phyloP scores from a whole-genome alignment of 345 rosid species.

The Salix purpurea region DNA sequence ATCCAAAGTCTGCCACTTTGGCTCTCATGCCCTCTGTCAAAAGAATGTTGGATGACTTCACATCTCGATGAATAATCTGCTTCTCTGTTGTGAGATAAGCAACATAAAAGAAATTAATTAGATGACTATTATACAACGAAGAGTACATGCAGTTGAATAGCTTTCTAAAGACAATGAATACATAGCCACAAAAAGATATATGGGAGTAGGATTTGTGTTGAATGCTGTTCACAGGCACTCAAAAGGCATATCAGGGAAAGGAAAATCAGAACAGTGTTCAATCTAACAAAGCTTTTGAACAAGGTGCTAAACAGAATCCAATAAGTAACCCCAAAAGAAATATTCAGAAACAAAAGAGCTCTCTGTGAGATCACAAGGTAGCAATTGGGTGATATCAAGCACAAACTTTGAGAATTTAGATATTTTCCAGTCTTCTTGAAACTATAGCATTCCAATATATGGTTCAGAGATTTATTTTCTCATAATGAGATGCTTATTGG shows the following conservation, averaged over 20 bases:
- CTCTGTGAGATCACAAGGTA: not conserved
- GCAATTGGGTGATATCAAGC: not conserved
- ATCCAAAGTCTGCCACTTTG: constrained; percentile 95
- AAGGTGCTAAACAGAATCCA: not conserved
- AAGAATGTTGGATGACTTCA: constrained; percentile 92
- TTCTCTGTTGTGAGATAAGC: constrained; percentile 49
- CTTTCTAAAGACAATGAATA: not conserved
- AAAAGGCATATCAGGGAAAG: not conserved
- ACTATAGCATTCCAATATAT: not conserved
- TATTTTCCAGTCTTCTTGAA: not conserved
- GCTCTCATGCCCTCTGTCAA: constrained; percentile 90
- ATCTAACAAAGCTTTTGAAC: not conserved
- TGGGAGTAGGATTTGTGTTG: not conserved
- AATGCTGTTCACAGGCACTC: not conserved
- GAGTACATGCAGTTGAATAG: not conserved
- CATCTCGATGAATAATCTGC: constrained; percentile 90
- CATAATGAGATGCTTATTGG: not conserved
- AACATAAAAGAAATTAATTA: not conserved
- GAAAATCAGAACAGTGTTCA: not conserved
- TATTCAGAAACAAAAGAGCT: not conserved
- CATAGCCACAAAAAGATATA: not conserved
- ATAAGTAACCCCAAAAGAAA: not conserved
- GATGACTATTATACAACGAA: not conserved
- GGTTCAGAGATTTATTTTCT: not conserved
- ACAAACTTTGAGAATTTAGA: not conserved